Evolutionary conservation across 305 asterid genomes (phyloP), one percentile per base, ranked within the genome.

Genomic region (Fraxinus xanthoxyloides): DNA sequence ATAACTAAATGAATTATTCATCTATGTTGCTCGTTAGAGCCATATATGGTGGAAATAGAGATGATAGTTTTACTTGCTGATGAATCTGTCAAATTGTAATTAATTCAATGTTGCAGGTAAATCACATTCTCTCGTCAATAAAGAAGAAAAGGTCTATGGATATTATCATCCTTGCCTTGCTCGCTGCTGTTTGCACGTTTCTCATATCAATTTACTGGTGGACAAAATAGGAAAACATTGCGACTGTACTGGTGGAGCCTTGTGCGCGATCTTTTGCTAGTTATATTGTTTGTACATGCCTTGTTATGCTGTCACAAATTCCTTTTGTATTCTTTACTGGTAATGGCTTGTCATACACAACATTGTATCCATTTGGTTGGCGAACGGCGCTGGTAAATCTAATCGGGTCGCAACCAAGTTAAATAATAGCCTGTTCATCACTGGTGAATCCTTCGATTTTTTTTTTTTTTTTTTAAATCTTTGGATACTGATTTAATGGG

Each of bases 101-200:
- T 43, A 23, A 61, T 30, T 74, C 48, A 75, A 85, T 77, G 82
- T 84, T 81, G 89, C 95, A 94, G 98, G 94, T 95, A 75, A 94
- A 92, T 82, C 91, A 93, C 65, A 88, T 95, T 73, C 88, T 95
- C 61, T 90, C 97, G 17, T 84, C 97, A 48, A 92, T 95, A 89
- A 95, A 90, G 96, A 95, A 93, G 97, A 95, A 93, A 83, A 95
- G 93, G 90, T 92, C 98, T 17, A 92, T 92, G 97, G 99, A 95
- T 84, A 93, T 97, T 48, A 87, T 94, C 82, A 89, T 95, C 86
- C 97, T 95, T 85, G 92, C 98, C 51, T 84, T 95, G 85, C 97
- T 95, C 70, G 98, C 98, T 30, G 91, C 97, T 13, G 94, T 90
- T 34, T 94, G 99, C 94, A 82, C 89, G 56, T 95, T 92, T 85